These are phyloP conservation scores for Anethum foeniculum DNA, from an alignment of 140 eudicot species.

Conservation along the genomic window DNA sequence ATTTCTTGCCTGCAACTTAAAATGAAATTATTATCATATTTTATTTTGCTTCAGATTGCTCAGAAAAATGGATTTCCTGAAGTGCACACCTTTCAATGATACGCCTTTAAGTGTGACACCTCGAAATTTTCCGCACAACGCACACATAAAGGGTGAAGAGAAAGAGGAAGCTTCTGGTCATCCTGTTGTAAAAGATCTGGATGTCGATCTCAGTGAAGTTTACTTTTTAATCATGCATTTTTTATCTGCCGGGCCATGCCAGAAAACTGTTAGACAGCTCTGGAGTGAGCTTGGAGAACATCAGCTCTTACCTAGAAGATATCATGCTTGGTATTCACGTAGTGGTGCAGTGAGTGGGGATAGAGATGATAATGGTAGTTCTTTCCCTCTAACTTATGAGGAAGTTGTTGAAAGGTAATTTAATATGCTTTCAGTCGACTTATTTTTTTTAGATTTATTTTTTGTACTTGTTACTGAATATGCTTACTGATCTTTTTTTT, in stretches of 20 bases:
- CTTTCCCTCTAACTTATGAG: constrained; percentile 71
- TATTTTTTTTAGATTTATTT: not conserved
- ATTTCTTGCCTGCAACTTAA: not conserved
- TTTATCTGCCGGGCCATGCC: constrained; percentile 85
- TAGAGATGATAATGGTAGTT: constrained; percentile 50
- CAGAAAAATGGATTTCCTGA: constrained; percentile 40
- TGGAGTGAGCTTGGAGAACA: constrained; percentile 77
- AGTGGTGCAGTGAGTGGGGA: constrained; percentile 36
- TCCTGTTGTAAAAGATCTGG: constrained; percentile 42
- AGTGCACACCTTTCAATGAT: constrained; percentile 38
- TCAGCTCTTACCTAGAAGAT: constrained; percentile 87
- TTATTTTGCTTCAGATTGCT: constrained; percentile 34
- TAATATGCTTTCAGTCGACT: not conserved
- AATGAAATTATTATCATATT: not conserved
- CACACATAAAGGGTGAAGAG: constrained; percentile 36
- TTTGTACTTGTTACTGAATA: not conserved
- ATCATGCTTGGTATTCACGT: constrained; percentile 94
- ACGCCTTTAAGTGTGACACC: constrained; percentile 35
- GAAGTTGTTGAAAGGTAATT: constrained; percentile 55
- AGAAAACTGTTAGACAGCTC: constrained; percentile 58
- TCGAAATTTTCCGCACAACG: constrained; percentile 31
- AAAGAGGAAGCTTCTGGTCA: constrained; percentile 26
- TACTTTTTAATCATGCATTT: constrained; percentile 90
- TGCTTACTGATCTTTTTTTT: not conserved
- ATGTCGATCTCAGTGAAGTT: constrained; percentile 77